A percentile compares a stretch with the other conserved stretches of the same genome.
Conservation (phyloP, 202 grass and related monocot species). For the Digitaria exilis region DNA sequence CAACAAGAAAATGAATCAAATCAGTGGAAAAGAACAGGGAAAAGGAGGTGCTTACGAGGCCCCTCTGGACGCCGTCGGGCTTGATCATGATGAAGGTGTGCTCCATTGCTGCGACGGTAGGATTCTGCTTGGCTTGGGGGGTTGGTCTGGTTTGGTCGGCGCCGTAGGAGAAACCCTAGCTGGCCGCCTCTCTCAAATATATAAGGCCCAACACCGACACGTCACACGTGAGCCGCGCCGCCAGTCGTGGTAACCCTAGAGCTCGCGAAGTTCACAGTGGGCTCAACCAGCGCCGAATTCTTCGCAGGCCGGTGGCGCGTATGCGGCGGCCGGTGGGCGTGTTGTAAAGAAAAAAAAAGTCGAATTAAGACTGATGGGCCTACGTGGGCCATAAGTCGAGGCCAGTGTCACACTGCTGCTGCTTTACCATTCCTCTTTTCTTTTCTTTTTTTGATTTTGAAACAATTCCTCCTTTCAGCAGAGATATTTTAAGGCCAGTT, state of each 20-base stretch:
- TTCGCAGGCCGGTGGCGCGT: neutral
- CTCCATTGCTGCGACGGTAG: slow-evolving; percentile 52
- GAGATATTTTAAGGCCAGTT: neutral
- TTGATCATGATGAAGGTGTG: slow-evolving; percentile 95
- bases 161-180: slow-evolving; percentile 46
- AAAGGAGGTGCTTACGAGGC: slow-evolving; percentile 55
- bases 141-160: slow-evolving; percentile 45
- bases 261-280: neutral
- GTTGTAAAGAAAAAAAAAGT: too few species aligned
- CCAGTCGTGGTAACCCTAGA: slow-evolving; percentile 2
- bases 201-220: slow-evolving; percentile 21
- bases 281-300: neutral
- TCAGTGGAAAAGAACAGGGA: neutral
- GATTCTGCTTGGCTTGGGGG: too few species aligned
- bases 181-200: slow-evolving; percentile 6
- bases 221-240: neutral
- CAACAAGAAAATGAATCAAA: neutral
- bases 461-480: too few species aligned
- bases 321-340: too few species aligned
- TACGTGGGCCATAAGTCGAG: neutral
- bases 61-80: slow-evolving; percentile 90
- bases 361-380: neutral
- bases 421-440: too few species aligned
- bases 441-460: too few species aligned
- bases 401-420: too few species aligned